Conservation (phyloP, 495 filamentous ascomycete genomes). For the Letharia columbiana region DNA sequence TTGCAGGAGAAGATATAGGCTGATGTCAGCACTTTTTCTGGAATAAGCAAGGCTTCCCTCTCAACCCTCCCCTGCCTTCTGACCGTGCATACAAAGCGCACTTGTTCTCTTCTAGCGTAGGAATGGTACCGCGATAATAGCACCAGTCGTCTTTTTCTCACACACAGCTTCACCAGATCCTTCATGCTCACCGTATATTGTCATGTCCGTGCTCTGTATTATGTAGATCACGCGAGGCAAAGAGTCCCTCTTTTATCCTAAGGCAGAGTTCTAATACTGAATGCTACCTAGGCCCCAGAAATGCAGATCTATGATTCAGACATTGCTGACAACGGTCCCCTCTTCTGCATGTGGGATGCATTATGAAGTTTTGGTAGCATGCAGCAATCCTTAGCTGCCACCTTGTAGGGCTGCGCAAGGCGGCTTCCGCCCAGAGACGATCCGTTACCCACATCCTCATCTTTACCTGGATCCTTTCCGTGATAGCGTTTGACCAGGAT, state of each 20-base stretch:
- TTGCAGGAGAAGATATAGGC: conserved; percentile 3
- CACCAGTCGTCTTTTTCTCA: not conserved
- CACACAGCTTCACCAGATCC: conserved; percentile 1
- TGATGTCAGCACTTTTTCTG: conserved; percentile 11
- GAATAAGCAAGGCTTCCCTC: conserved; percentile 3
- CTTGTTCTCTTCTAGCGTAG: conserved; percentile 8
- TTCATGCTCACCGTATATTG: conserved; percentile 7
- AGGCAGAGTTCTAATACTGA: not conserved
- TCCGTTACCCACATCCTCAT: not conserved
- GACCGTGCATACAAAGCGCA: conserved; percentile 19
- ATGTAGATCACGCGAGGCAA: not conserved
- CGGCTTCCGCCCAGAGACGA: conserved; percentile 10
- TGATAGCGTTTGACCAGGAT: conserved; percentile 14
- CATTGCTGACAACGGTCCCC: conserved; percentile 9
- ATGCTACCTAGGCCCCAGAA: conserved; percentile 1
- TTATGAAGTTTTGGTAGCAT: conserved; percentile 1
- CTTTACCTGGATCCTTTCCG: conserved; percentile 6
- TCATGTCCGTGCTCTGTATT: conserved; percentile 6
- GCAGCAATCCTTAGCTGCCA: conserved; percentile 8
- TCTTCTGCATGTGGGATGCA: conserved; percentile 13
- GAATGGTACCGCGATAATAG: conserved; percentile 3
- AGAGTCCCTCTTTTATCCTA: not conserved
- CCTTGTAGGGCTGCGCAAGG: conserved; percentile 18
- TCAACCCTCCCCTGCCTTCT: conserved; percentile 5
- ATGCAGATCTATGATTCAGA: conserved; percentile 9